A percentile compares a stretch with the other conserved stretches of the same genome.
These are phyloP conservation scores for Quercus tomentella DNA, from an alignment of 331 rosid genomes.

Conservation along the genomic window DNA sequence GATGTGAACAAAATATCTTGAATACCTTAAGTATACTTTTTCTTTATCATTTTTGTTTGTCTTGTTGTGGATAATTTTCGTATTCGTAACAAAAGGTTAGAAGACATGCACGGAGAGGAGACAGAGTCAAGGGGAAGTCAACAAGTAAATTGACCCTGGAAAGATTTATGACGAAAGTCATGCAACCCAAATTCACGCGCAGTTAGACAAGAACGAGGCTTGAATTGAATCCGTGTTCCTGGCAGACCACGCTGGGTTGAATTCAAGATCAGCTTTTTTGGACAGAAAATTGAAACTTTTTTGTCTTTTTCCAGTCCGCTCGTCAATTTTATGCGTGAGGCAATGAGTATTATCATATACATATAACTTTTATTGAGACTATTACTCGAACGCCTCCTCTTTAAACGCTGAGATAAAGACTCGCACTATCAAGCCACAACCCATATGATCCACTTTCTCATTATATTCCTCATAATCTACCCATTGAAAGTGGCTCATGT, in stretches of 20 bases:
- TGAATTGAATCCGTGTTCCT: not conserved
- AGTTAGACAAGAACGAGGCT: not conserved
- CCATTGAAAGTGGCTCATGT: no score
- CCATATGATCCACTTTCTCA: no score
- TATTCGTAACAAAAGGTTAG: not conserved
- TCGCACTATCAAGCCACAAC: accelerated
- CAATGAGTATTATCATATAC: accelerated
- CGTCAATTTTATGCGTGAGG: no score
- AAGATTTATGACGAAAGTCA: not conserved
- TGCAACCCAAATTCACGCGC: not conserved
- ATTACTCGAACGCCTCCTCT: accelerated
- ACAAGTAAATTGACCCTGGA: not conserved
- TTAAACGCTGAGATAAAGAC: no score
- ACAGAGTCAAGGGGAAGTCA: not conserved
- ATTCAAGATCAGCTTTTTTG: not conserved
- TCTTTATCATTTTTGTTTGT: no score
- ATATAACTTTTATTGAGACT: no score
- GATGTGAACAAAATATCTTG: no score
- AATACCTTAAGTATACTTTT: no score
- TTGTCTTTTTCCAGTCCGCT: no score
- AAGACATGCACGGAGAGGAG: not conserved
- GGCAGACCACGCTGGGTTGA: not conserved
- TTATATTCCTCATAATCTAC: no score
- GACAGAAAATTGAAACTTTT: no score
- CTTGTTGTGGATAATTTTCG: no score